Evolutionary conservation across 2,329 filamentous ascomycete species (phyloP).

Genomic region (Stenocarpella maydis): DNA sequence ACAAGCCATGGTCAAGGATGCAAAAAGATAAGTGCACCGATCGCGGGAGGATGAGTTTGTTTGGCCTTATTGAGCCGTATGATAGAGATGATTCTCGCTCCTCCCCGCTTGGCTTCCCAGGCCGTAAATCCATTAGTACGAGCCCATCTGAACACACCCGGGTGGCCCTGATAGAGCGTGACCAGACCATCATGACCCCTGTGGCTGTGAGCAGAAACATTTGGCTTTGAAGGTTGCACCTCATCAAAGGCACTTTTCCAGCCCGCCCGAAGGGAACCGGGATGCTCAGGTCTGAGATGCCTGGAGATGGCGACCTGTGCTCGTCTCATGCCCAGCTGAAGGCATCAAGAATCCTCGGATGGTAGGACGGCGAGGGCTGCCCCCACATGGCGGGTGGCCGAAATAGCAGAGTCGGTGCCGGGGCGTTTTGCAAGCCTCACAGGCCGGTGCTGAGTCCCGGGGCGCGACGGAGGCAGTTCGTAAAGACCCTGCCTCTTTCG

Average conservation of each 20-base stretch:
- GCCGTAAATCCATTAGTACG: conserved; percentile 12
- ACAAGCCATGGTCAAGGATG: background rate
- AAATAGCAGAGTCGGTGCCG: conserved; percentile 1
- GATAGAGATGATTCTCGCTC: conserved; percentile 7
- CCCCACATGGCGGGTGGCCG: conserved; percentile 7
- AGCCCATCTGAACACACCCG: background rate
- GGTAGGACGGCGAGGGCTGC: background rate
- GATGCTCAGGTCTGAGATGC: conserved; percentile 5
- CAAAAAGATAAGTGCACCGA: background rate
- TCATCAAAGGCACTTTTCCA: background rate
- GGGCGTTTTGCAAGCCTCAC: background rate
- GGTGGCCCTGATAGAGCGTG: too few species aligned
- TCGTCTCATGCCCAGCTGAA: background rate
- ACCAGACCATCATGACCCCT: background rate
- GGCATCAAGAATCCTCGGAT: background rate
- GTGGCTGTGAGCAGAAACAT: background rate
- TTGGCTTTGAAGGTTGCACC: background rate
- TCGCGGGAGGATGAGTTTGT: conserved; percentile 22
- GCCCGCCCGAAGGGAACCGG: background rate
- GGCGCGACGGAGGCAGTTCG: conserved; percentile 20
- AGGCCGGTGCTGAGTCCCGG: conserved; percentile 3
- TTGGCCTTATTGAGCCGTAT: conserved; percentile 21
- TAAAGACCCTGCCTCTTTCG: conserved; percentile 25
- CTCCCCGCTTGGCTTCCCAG: conserved; percentile 14
- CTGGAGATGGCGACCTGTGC: background rate